Evolutionary conservation across 805 yeast species (phyloP).

Genomic region (Nakazawaea populi): DNA sequence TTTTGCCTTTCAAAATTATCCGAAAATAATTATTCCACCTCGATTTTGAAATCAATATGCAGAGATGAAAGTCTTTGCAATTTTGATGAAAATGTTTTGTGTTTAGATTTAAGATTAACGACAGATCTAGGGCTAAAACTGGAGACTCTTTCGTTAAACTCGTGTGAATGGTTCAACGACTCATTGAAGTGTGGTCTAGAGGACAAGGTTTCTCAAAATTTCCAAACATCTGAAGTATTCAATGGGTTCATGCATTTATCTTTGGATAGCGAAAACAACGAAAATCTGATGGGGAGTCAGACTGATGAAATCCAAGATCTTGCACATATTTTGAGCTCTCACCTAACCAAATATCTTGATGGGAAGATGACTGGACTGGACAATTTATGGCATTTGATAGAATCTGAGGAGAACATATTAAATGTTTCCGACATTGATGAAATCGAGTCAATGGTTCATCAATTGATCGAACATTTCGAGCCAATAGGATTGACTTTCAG

Average conservation of each 20-base stretch:
- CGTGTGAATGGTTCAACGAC: not conserved
- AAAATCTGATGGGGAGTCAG: constrained; percentile 4
- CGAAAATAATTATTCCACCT: too few species aligned
- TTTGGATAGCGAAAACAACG: not conserved
- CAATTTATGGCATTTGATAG: constrained; percentile 11
- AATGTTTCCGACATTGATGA: constrained; percentile 20
- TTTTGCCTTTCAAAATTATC: not conserved
- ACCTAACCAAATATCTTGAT: constrained; percentile 7
- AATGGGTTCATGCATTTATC: not conserved
- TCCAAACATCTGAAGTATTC: too few species aligned
- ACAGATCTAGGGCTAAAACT: not conserved
- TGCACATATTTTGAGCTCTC: constrained; percentile 18
- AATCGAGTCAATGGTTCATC: constrained; percentile 29
- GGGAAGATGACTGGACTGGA: constrained; percentile 8
- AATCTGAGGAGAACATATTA: not conserved
- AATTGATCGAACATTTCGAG: constrained; percentile 20
- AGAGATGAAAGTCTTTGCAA: not conserved
- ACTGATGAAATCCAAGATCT: constrained; percentile 18
- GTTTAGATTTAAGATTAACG: not conserved
- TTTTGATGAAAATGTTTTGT: not conserved
- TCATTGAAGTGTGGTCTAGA: not conserved
- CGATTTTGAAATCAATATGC: not conserved
- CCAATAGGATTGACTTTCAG: not conserved
- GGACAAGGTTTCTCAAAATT: too few species aligned
- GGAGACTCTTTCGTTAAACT: not conserved